Evolutionary conservation across 495 filamentous ascomycete species (phyloP).

Genomic region (Aspergillus bertholletiae): DNA sequence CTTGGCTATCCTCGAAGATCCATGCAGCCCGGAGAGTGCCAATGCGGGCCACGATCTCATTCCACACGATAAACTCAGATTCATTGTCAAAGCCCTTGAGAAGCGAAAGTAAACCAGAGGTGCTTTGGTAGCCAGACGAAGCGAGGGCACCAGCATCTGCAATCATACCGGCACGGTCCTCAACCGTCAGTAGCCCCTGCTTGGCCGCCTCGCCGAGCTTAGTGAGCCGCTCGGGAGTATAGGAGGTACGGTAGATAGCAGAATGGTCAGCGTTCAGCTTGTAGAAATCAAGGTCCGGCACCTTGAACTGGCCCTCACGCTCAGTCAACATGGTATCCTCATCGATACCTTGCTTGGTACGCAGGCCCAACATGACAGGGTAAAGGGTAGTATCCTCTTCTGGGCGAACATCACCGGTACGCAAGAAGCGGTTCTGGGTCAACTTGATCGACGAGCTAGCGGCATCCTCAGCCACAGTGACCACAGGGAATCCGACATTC

Average conservation of each 20-base stretch:
- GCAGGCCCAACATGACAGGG: conserved; percentile 58
- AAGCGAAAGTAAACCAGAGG: conserved; percentile 81
- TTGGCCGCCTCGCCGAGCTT: conserved; percentile 76
- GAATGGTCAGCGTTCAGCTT: conserved; percentile 69
- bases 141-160: conserved; percentile 91
- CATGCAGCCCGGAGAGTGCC: conserved; percentile 73
- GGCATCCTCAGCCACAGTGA: conserved; percentile 56
- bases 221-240: conserved; percentile 55
- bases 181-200: conserved; percentile 78
- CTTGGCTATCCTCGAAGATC: conserved; percentile 78
- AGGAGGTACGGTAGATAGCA: conserved; percentile 61
- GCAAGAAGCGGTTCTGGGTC: conserved; percentile 66
- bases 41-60: conserved; percentile 77
- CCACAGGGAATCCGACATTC: conserved; percentile 63
- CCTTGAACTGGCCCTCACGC: conserved; percentile 70
- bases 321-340: conserved; percentile 61
- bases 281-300: conserved; percentile 60
- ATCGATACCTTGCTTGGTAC: conserved; percentile 55
- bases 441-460: conserved; percentile 44
- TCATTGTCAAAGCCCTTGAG: conserved; percentile 81
- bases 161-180: conserved; percentile 93
- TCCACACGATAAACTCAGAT: conserved; percentile 90
- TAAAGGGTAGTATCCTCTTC: conserved; percentile 72
- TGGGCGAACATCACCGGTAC: conserved; percentile 61
- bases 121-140: conserved; percentile 86